Evolutionary conservation across 441 rosid genomes (phyloP), one percentile per base, ranked within the genome.

Genomic region (Pelargonium australe): DNA sequence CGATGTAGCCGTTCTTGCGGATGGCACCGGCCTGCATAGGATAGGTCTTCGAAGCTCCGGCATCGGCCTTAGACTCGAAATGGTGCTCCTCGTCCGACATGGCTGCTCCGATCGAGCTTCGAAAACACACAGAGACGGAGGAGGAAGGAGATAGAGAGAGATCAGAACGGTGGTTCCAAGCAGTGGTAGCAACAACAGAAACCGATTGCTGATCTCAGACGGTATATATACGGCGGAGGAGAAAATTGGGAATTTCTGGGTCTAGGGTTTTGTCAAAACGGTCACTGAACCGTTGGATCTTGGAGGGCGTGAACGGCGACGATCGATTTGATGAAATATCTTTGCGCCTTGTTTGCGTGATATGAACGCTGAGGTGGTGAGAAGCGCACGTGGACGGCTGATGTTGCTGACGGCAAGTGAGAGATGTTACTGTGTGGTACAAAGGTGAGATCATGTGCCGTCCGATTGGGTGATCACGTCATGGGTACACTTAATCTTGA

Each of bases 1-100:
- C 96, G 79, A 92, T 86, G 83, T 87, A 83, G 28, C 94, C 97
- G 77, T 81, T 87, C 77, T 90, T 92, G 65, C 97, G 95, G 76
- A 92, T 90, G 76, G 95, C 82, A 16, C 97, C 97, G 12, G 95
- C 98, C 63, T 89, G 94, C 81, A 85, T 92, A 6, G 97, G 97
- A 7, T 67, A 93, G 28, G 98, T 92, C 73, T 90, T 89, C 72
- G 97, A 92, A 65, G 96, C 96, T 57, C 96, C 96, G 40, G 96
- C 89, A 67, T 90, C 97, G 69, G 87, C 93, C 85, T 87, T 87
- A 0, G 98, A 88, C 85, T 92, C 98, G 67, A 92, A 92, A 70
- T 90, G 96, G 71, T 93, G 98, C 87, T 93, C 97, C 64, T 90
- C 96, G 88, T 93, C 97, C 40, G 96, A 93, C 98, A 90, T 92